A percentile compares a stretch with the other conserved stretches of the same genome.
Evolutionary conservation across 768 basidiomycete species (phyloP).

Genomic region (Chlorophyllum brunneum): DNA sequence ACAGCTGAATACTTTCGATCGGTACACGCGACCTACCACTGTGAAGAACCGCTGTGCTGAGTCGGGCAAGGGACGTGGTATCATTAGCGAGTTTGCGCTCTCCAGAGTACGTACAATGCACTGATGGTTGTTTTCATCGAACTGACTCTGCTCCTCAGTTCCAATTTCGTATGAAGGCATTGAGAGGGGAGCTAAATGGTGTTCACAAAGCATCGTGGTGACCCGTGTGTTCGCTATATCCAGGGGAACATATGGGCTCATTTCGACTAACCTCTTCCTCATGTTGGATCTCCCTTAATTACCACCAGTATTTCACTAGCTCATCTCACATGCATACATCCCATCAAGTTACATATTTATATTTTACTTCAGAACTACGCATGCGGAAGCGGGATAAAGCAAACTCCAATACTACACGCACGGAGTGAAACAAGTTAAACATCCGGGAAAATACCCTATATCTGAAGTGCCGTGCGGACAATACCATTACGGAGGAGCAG

Average conservation of each 20-base stretch:
- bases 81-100: slow-evolving; percentile 86
- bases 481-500: neutral
- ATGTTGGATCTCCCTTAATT: no score
- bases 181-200: slow-evolving; percentile 78
- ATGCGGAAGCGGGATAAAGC: no score
- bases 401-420: no score
- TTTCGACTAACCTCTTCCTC: no score
- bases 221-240: slow-evolving; percentile 11
- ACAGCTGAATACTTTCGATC: slow-evolving; percentile 84
- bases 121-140: neutral
- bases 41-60: slow-evolving; percentile 89
- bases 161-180: slow-evolving; percentile 87
- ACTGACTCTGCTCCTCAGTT: slow-evolving; percentile 42
- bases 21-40: slow-evolving; percentile 78
- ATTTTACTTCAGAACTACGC: no score
- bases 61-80: slow-evolving; percentile 81
- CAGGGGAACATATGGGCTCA: neutral
- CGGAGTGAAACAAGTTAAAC: no score
- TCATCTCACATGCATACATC: no score
- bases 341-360: no score
- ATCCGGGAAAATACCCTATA: no score
- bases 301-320: no score
- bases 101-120: slow-evolving; percentile 55
- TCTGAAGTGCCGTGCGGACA: no score
- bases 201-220: slow-evolving; percentile 94